phyloP scores from a whole-genome alignment of 805 yeast species.

The Peterozyma xylosa region DNA sequence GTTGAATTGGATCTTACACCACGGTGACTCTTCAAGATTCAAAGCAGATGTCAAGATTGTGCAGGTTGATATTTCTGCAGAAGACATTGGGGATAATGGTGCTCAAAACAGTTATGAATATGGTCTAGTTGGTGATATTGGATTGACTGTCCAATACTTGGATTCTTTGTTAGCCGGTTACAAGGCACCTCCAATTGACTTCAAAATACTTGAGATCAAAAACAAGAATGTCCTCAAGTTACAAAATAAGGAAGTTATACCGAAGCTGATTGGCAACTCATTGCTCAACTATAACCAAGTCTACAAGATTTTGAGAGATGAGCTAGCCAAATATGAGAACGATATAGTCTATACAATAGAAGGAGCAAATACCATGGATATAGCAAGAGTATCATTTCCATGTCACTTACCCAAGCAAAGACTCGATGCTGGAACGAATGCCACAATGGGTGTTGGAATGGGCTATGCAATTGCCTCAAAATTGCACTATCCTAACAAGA shows the following conservation, averaged over 20 bases:
- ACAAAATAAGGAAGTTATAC: slow-evolving; percentile 20
- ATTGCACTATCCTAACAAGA: slow-evolving; percentile 29
- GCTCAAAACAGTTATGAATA: slow-evolving; percentile 23
- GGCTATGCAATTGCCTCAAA: slow-evolving; percentile 66
- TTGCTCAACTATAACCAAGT: slow-evolving; percentile 45
- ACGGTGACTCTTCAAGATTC: slow-evolving; percentile 53
- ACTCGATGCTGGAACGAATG: slow-evolving; percentile 69
- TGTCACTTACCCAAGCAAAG: slow-evolving; percentile 43
- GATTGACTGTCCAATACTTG: slow-evolving; percentile 30
- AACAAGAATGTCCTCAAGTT: slow-evolving; percentile 24
- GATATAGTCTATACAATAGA: slow-evolving; percentile 45
- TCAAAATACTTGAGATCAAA: slow-evolving; percentile 19
- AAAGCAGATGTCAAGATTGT: slow-evolving; percentile 35
- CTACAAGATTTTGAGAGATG: slow-evolving; percentile 37
- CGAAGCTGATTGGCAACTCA: slow-evolving; percentile 10
- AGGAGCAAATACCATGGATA: slow-evolving; percentile 78
- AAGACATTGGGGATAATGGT: slow-evolving; percentile 40
- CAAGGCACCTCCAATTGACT: slow-evolving; percentile 24
- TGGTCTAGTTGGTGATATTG: slow-evolving; percentile 53
- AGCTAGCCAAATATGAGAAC: slow-evolving; percentile 21
- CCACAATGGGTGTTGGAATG: slow-evolving; percentile 71
- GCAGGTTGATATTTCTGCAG: slow-evolving; percentile 48
- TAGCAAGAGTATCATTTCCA: slow-evolving; percentile 55
- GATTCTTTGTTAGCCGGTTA: slow-evolving; percentile 16
- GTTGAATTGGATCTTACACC: slow-evolving; percentile 68